These are phyloP conservation scores for Beauveria medogensis DNA, from an alignment of 2,329 filamentous ascomycete species.

Conservation along the genomic window DNA sequence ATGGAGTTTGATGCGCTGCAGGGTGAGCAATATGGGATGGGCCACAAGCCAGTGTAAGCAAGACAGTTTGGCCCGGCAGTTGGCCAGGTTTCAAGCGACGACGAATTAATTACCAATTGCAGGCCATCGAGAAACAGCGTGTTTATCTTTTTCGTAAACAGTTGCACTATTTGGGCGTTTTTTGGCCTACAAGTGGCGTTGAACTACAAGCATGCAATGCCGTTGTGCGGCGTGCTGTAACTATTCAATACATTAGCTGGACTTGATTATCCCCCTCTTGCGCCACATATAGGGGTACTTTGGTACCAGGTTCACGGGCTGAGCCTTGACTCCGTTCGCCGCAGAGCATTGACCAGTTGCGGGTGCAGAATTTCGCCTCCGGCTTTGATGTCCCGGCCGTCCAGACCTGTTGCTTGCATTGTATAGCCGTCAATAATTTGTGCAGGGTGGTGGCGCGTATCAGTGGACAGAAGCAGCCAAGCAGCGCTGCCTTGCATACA, in stretches of 20 bases:
- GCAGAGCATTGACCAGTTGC: background rate
- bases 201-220: background rate
- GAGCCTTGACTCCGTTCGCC: background rate
- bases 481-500: slow-evolving; percentile 2
- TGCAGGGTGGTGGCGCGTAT: background rate
- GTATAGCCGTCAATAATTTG: background rate
- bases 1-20: background rate
- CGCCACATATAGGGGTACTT: background rate
- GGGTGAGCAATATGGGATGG: background rate
- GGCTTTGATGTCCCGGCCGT: background rate
- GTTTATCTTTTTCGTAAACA: background rate
- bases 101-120: background rate
- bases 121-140: background rate
- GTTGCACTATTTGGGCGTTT: background rate
- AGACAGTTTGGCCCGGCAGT: background rate
- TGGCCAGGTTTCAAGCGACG: background rate
- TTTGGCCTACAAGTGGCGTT: background rate
- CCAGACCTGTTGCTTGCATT: background rate
- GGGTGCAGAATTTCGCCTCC: background rate
- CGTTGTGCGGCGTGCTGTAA: background rate
- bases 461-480: background rate
- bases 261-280: background rate
- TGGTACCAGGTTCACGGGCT: background rate
- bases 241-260: background rate
- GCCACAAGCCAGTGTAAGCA: background rate